Evolutionary conservation across 1,284 basidiomycete species (phyloP), one percentile per base, ranked within the genome.

Genomic region (Leucoagaricus sp.): DNA sequence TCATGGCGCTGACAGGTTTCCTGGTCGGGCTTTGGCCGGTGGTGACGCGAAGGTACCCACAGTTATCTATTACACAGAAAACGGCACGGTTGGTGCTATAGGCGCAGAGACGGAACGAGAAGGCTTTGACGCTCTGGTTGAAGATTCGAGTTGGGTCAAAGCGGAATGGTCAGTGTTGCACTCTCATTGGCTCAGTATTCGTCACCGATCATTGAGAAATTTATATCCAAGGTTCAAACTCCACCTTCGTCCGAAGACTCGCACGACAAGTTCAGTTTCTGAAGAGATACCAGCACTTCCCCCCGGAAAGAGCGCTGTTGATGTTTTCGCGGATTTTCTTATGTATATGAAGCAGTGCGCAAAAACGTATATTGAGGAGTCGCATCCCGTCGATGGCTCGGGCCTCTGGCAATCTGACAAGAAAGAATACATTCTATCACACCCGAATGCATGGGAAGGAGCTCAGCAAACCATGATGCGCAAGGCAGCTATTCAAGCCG

Each of bases 311-410:
- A 68, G 73, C 0, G 72, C 75, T 2, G 56, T 75, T 0, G 69
- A 80, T 13, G 65, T 84, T 44, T 72, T 81, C 17, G 68, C 72
- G 1, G 83, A 84, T 61, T 84, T 83, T 58, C 67, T 85, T 45
- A 62, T 55, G 0, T 86, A 86, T 55, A 66, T 85, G 3, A 73
- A 69, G 50, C 25, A 64, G 0, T 83, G 81, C 57, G 72, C 77
- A 1, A 64, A 67, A 42, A 70, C 60, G 2, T 85, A 76, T 60
- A 82, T 86, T 46, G 62, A 69, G 46, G 77, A 83, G 38, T 75
- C 75, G 0, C 76, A 82, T 54, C 50, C 40, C 13, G 67, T 73
- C 0, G 73, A 71, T 40, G 81, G 82, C 0, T 49, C 57, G 1
- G 64, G 57, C 10, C 57, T 72, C 3, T 73, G 71, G 72, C 41